Conservation (phyloP, 805 yeast species). For the Candida boleticola region DNA sequence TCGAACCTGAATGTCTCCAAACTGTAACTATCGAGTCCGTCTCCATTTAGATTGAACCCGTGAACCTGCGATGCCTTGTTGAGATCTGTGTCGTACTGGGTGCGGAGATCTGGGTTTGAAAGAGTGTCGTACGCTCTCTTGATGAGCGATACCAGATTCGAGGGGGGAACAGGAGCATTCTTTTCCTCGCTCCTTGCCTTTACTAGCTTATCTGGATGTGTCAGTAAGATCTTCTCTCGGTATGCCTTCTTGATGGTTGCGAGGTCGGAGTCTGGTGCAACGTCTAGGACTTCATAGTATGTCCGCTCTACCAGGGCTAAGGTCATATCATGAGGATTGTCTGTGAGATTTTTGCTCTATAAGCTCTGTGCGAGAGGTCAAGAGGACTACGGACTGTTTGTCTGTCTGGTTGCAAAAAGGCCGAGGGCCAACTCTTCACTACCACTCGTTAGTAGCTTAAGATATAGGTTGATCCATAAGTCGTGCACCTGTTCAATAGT, state of each 20-base stretch:
- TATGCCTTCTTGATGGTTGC: slow-evolving; percentile 62
- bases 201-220: slow-evolving; percentile 76
- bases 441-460: too few species aligned
- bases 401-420: too few species aligned
- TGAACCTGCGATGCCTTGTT: slow-evolving; percentile 27
- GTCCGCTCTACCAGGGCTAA: slow-evolving; percentile 14
- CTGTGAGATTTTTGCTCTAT: too few species aligned
- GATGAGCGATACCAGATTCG: slow-evolving; percentile 39
- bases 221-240: slow-evolving; percentile 49
- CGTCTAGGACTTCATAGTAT: slow-evolving; percentile 60
- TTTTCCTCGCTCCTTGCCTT: slow-evolving; percentile 6
- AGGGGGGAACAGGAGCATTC: not conserved
- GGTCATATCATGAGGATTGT: slow-evolving; percentile 2
- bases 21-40: slow-evolving; percentile 66
- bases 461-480: too few species aligned
- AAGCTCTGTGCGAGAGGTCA: too few species aligned
- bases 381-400: too few species aligned
- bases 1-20: slow-evolving; percentile 59
- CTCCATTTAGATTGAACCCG: slow-evolving; percentile 50
- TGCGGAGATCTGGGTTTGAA: slow-evolving; percentile 36
- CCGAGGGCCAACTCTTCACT: too few species aligned
- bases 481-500: too few species aligned
- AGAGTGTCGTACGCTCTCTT: slow-evolving; percentile 66
- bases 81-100: slow-evolving; percentile 53
- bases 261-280: slow-evolving; percentile 35